Percentiles rank a stretch among this genome's conserved stretches.
phyloP scores from a whole-genome alignment of 139 green algal genomes.

The Raphidocelis subcapitata region DNA sequence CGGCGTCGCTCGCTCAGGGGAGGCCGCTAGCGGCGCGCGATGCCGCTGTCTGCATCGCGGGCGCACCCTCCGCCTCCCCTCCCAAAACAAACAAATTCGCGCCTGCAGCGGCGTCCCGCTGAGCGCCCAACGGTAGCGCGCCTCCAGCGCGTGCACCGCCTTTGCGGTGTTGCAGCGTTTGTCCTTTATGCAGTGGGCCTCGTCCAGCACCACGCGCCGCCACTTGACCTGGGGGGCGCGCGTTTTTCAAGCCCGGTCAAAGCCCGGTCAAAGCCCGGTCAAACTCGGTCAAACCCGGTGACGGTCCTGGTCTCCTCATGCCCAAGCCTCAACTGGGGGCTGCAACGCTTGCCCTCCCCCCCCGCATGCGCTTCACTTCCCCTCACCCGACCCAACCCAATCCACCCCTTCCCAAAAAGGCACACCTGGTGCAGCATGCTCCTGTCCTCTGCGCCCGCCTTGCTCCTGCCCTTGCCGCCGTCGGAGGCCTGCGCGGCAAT shows the following conservation, averaged over 20 bases:
- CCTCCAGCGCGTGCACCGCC: slow-evolving; percentile 79
- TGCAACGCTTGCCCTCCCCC: no score
- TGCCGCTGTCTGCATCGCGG: no score
- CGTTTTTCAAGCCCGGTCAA: not conserved
- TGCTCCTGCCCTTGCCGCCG: no score
- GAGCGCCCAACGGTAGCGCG: slow-evolving; percentile 79
- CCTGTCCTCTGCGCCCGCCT: not conserved
- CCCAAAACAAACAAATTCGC: no score
- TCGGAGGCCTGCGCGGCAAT: no score
- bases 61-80: no score
- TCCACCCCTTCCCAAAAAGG: not conserved
- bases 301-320: no score
- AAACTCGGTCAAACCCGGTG: not conserved
- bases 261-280: not conserved
- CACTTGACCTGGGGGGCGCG: slow-evolving; percentile 60
- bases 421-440: slow-evolving; percentile 22
- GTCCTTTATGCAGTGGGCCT: slow-evolving; percentile 94
- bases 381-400: no score
- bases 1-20: no score
- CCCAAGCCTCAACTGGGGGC: no score
- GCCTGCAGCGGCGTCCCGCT: slow-evolving; percentile 73
- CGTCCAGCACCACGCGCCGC: slow-evolving; percentile 86
- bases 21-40: no score
- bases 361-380: no score
- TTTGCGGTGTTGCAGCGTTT: slow-evolving; percentile 75